Conservation (phyloP, 305 asterid genomes). For the Fraxinus paxiana region DNA sequence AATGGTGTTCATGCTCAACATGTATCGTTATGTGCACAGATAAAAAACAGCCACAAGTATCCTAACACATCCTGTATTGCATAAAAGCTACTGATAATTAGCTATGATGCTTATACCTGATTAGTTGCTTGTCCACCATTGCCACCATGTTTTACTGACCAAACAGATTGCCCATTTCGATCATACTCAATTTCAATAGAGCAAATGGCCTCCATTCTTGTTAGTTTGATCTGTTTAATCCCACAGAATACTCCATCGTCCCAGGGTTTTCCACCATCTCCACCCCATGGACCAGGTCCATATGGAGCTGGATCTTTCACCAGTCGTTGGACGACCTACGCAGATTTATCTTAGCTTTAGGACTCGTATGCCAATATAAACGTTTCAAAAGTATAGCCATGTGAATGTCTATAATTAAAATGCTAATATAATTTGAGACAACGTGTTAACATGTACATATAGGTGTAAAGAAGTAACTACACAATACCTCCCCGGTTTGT, state of each 20-base stretch:
- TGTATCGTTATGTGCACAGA: neutral
- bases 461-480: neutral
- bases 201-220: constrained; percentile 51
- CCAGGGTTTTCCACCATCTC: constrained; percentile 80
- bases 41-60: neutral
- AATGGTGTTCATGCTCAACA: neutral
- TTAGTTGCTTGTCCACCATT: constrained; percentile 27
- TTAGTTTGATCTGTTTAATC: constrained; percentile 55
- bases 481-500: constrained; percentile 47
- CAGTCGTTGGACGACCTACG: constrained; percentile 37
- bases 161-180: constrained; percentile 62
- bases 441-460: neutral
- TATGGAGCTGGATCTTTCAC: constrained; percentile 71
- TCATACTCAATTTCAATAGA: constrained; percentile 63
- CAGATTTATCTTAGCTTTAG: neutral
- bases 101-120: constrained; percentile 34
- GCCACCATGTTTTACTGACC: constrained; percentile 57
- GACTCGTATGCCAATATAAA: neutral
- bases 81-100: neutral
- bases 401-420: neutral
- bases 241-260: constrained; percentile 82
- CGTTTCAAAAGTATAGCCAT: neutral
- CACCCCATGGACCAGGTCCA: constrained; percentile 85
- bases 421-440: neutral
- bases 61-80: neutral